These are phyloP conservation scores for Nicotiana attenuata DNA, from an alignment of 257 asterid species.

Conservation along the genomic window DNA sequence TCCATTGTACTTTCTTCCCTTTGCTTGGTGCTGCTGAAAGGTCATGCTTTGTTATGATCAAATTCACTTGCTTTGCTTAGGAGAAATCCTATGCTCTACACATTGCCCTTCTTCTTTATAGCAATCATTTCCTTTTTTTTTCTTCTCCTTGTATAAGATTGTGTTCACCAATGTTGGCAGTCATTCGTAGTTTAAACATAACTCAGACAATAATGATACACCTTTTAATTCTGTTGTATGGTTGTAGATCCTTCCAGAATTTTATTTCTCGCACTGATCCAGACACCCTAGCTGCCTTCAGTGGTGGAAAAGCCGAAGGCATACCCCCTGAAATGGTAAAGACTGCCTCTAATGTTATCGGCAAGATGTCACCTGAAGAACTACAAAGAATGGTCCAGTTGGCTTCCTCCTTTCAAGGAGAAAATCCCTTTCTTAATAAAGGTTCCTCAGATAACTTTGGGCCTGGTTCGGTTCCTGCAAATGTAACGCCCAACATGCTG, in stretches of 20 bases:
- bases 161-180: not conserved
- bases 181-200: not conserved
- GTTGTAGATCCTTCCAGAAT: constrained; percentile 70
- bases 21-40: not conserved
- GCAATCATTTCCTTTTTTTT: not conserved
- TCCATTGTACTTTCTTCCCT: not conserved
- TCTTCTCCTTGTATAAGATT: not conserved
- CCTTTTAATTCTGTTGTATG: constrained; percentile 17
- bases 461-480: constrained; percentile 50
- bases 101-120: not conserved
- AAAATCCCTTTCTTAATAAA: constrained; percentile 34
- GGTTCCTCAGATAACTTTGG: constrained; percentile 33
- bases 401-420: constrained; percentile 79
- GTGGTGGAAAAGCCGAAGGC: constrained; percentile 70
- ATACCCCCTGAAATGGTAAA: constrained; percentile 83
- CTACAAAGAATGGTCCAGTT: constrained; percentile 66
- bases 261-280: constrained; percentile 77
- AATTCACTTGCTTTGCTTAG: not conserved
- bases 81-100: not conserved
- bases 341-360: constrained; percentile 62
- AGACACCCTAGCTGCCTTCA: constrained; percentile 60
- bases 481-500: constrained; percentile 70
- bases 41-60: not conserved
- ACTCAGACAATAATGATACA: not conserved
- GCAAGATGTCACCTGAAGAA: constrained; percentile 91